These are phyloP conservation scores for Euphorbia lathyris DNA, from an alignment of 345 rosid genomes.

Conservation along the genomic window DNA sequence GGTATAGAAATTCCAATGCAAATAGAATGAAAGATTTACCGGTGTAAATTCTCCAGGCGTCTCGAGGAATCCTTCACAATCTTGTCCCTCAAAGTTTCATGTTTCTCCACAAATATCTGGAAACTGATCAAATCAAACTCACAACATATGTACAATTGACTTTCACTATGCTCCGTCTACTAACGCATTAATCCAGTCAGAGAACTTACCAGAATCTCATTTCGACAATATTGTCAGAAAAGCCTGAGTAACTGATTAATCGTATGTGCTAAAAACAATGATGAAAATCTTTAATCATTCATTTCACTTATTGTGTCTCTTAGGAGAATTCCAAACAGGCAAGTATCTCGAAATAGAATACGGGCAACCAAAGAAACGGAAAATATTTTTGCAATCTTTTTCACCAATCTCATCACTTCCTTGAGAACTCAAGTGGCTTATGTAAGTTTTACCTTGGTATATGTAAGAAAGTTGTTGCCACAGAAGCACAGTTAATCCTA, in stretches of 20 bases:
- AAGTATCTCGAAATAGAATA: constrained; percentile 46
- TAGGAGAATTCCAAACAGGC: constrained; percentile 42
- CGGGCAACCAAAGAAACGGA: constrained; percentile 71
- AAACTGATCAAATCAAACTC: neutral
- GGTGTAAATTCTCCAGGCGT: neutral
- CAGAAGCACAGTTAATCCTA: constrained; percentile 65
- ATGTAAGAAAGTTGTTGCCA: constrained; percentile 86
- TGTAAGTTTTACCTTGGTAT: constrained; percentile 74
- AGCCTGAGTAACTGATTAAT: neutral
- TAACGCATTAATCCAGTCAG: neutral
- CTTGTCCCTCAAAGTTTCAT: neutral
- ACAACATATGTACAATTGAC: neutral
- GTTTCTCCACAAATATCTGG: neutral
- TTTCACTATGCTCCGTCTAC: neutral
- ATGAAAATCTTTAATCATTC: neutral
- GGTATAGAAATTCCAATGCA: neutral
- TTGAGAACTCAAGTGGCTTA: constrained; percentile 56
- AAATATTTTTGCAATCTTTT: constrained; percentile 62
- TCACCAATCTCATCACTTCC: constrained; percentile 44
- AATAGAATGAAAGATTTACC: neutral
- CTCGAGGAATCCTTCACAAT: neutral
- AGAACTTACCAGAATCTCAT: neutral
- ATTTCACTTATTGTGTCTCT: constrained; percentile 59
- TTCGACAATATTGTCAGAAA: neutral
- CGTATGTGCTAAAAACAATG: neutral